Percentiles rank a stretch among this genome's conserved stretches.
Evolutionary conservation across 2,329 filamentous ascomycete species (phyloP).

Genomic region (Alternaria tenuissima): DNA sequence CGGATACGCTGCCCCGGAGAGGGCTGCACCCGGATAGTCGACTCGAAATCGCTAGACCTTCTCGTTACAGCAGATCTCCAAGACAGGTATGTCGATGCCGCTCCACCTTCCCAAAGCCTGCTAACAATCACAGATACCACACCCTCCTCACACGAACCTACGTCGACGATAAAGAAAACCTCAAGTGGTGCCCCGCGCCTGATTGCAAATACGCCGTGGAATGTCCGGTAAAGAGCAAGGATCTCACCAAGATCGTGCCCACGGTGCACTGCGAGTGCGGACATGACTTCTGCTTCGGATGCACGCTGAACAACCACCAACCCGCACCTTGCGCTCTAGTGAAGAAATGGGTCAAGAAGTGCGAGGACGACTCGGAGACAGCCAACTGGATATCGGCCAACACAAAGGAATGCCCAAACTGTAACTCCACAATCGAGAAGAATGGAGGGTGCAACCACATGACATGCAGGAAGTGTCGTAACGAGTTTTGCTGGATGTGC

Average conservation of each 20-base stretch:
- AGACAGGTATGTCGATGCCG: slow-evolving; percentile 57
- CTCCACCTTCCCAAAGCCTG: background rate
- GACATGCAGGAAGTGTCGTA: slow-evolving; percentile 94
- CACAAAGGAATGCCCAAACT: slow-evolving; percentile 97
- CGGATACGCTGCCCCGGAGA: slow-evolving; percentile 93
- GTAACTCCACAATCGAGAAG: slow-evolving; percentile 97
- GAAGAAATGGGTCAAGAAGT: slow-evolving; percentile 97
- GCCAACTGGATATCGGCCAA: slow-evolving; percentile 99
- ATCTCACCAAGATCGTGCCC: slow-evolving; percentile 84
- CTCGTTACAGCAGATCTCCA: slow-evolving; percentile 68
- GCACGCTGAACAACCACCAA: slow-evolving; percentile 87
- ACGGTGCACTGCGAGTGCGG: slow-evolving; percentile 87
- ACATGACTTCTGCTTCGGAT: slow-evolving; percentile 94
- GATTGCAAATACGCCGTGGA: slow-evolving; percentile 94
- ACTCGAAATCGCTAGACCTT: slow-evolving; percentile 84
- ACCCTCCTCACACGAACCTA: slow-evolving; percentile 91
- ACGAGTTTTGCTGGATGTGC: slow-evolving; percentile 99
- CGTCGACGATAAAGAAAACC: slow-evolving; percentile 92
- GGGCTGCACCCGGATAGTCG: slow-evolving; percentile 87
- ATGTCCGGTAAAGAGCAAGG: slow-evolving; percentile 86
- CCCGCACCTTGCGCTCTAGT: slow-evolving; percentile 91
- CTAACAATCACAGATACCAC: slow-evolving; percentile 70
- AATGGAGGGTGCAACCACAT: slow-evolving; percentile 98
- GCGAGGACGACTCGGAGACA: slow-evolving; percentile 96
- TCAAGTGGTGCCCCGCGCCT: slow-evolving; percentile 98